Percentiles rank a stretch among this genome's conserved stretches.
Evolutionary conservation across 164 flowering plant genomes (phyloP).

Genomic region (Nelumbo lutea): DNA sequence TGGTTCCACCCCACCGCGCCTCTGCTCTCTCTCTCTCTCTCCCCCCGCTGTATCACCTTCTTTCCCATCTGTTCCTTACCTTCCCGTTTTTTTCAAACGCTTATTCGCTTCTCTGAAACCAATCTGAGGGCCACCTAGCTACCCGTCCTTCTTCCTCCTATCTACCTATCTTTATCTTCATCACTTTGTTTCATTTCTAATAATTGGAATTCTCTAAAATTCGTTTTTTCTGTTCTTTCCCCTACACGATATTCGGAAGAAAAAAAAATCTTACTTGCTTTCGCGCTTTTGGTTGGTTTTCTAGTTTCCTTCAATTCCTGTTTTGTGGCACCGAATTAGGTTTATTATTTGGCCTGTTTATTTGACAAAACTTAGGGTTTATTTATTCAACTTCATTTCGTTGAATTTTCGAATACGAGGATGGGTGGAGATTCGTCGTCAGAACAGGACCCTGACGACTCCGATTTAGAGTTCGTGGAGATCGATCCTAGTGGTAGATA

Average conservation of each 20-base stretch:
- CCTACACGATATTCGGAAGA: background rate
- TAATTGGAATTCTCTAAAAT: background rate
- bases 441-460: slow-evolving; percentile 25
- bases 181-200: background rate
- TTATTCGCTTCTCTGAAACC: too few relatives aligned
- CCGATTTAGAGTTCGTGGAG: slow-evolving; percentile 44
- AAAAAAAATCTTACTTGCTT: background rate
- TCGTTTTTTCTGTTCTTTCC: background rate
- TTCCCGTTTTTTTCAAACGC: background rate
- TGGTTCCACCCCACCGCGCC: background rate
- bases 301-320: background rate
- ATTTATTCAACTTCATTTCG: background rate
- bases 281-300: background rate
- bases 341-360: background rate
- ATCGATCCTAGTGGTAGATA: slow-evolving; percentile 69
- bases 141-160: background rate
- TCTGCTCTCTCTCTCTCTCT: too few relatives aligned
- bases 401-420: background rate
- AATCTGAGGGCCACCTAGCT: too few relatives aligned
- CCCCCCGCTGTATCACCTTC: too few relatives aligned
- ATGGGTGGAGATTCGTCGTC: slow-evolving; percentile 2
- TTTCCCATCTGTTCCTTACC: background rate
- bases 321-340: background rate
- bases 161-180: background rate
- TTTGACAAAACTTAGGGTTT: background rate